phyloP scores from a whole-genome alignment of 352 stramenopile genomes.

The Phytopythium ostracodes region DNA sequence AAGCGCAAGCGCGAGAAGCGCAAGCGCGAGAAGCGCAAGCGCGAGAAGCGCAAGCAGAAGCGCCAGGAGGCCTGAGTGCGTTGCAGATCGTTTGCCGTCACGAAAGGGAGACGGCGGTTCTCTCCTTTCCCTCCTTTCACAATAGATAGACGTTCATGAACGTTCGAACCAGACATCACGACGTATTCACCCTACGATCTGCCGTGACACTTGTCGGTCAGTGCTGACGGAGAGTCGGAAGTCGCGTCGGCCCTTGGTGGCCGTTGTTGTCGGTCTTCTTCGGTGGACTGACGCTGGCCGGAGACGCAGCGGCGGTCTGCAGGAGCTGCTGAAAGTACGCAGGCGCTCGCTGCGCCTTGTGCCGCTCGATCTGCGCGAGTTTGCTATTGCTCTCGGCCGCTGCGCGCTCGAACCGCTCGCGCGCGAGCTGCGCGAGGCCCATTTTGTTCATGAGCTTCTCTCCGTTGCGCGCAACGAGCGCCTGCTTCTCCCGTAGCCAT shows the following conservation, averaged over 20 bases:
- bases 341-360: constrained; percentile 34
- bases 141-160: neutral
- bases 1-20: constrained; percentile 70
- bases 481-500: constrained; percentile 40
- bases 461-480: constrained; percentile 23
- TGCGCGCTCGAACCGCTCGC: constrained; percentile 42
- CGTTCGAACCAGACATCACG: neutral
- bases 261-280: neutral
- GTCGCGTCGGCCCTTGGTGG: neutral
- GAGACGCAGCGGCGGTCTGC: constrained; percentile 3
- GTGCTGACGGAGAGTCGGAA: neutral
- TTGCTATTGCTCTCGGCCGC: constrained; percentile 41
- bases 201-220: too few relatives aligned
- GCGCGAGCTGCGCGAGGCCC: constrained; percentile 27
- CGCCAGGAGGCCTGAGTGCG: constrained; percentile 2
- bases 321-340: constrained; percentile 47
- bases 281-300: neutral
- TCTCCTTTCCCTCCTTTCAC: neutral
- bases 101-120: too few relatives aligned
- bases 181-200: neutral
- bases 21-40: constrained; percentile 68
- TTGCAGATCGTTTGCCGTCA: neutral
- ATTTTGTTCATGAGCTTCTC: constrained; percentile 20
- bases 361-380: constrained; percentile 45
- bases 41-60: constrained; percentile 54